Conservation (phyloP, 164 flowering plant genomes). For the grape (Vitis vinifera) region DNA sequence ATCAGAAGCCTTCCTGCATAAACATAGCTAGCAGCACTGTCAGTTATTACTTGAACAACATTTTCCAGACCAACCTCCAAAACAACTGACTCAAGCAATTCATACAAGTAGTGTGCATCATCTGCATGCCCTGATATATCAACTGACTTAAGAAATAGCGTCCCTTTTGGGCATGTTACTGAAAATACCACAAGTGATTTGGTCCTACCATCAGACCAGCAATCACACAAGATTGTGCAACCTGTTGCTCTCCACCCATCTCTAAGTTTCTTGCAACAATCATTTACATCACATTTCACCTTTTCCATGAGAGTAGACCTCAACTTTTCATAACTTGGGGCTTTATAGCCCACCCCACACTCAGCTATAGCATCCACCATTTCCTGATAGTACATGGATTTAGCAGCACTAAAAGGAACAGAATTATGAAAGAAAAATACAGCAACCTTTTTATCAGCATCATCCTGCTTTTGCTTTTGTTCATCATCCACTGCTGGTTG, state of each 20-base stretch:
- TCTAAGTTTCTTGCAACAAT: slow-evolving; percentile 37
- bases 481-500: slow-evolving; percentile 41
- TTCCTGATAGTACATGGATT: slow-evolving; percentile 60
- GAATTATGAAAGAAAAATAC: slow-evolving; percentile 63
- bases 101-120: slow-evolving; percentile 52
- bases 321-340: slow-evolving; percentile 58
- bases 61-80: slow-evolving; percentile 62
- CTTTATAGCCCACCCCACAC: slow-evolving; percentile 61
- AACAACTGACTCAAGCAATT: slow-evolving; percentile 57
- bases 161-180: slow-evolving; percentile 52
- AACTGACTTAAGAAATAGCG: slow-evolving; percentile 61
- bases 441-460: slow-evolving; percentile 62
- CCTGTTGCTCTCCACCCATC: slow-evolving; percentile 66
- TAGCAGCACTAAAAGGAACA: slow-evolving; percentile 63
- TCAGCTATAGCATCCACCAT: slow-evolving; percentile 68
- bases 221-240: slow-evolving; percentile 63
- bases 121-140: slow-evolving; percentile 61
- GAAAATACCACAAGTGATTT: slow-evolving; percentile 50
- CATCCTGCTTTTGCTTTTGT: slow-evolving; percentile 51
- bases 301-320: slow-evolving; percentile 54
- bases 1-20: slow-evolving; percentile 65
- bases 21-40: slow-evolving; percentile 45
- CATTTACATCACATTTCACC: slow-evolving; percentile 51
- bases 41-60: slow-evolving; percentile 77
- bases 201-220: slow-evolving; percentile 56